These are phyloP conservation scores for Tuctoria greenei DNA, from an alignment of 176 grass and related monocot species.

Conservation along the genomic window DNA sequence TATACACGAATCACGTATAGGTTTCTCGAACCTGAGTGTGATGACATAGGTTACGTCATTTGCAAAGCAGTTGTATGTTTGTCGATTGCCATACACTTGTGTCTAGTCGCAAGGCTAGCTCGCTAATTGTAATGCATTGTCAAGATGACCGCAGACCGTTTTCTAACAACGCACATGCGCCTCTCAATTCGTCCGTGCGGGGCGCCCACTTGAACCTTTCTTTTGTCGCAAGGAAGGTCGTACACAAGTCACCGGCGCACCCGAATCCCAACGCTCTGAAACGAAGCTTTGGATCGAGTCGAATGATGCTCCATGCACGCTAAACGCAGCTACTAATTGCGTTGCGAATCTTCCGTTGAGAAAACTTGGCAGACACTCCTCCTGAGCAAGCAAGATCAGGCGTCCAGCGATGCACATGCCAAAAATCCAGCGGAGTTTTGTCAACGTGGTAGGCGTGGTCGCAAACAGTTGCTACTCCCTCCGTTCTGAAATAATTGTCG, in stretches of 20 bases:
- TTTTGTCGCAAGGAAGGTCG: not conserved
- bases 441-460: not conserved
- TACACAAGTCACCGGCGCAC: not conserved
- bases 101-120: no score
- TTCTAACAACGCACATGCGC: constrained; percentile 10
- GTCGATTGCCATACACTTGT: not conserved
- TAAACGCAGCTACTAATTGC: not conserved
- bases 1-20: not conserved
- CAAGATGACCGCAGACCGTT: constrained; percentile 24
- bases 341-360: no score
- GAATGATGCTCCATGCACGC: not conserved
- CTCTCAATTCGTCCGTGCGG: constrained; percentile 14
- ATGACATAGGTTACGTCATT: not conserved
- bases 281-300: not conserved
- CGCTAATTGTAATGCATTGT: not conserved
- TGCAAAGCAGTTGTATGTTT: not conserved
- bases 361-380: not conserved
- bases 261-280: not conserved
- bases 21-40: not conserved
- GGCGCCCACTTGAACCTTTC: constrained; percentile 4
- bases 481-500: no score
- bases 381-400: no score
- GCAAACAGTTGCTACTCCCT: no score
- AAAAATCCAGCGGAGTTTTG: not conserved
- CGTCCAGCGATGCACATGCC: not conserved